Evolutionary conservation across 768 basidiomycete species (phyloP), one percentile per base, ranked within the genome.

Genomic region (Serendipita sp.): DNA sequence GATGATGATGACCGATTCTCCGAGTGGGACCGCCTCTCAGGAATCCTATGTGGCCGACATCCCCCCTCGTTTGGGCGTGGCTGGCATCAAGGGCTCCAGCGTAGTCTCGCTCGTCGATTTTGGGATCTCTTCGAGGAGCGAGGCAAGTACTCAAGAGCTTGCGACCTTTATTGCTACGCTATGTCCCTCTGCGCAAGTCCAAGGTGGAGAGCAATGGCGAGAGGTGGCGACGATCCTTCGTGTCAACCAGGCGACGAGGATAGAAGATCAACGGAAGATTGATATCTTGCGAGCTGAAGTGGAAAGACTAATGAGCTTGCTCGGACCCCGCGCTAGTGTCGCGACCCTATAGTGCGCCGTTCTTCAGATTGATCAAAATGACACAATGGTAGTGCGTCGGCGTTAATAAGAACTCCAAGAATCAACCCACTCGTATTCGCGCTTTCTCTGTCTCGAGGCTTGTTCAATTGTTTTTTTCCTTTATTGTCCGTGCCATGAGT

Each of bases 261-360:
- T 58, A n/a, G 53, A 58, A n/a, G 53, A 58, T 31, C 53, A 58
- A 24, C 4, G n/a, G 24, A 58, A 58, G 53, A 58, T 58, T 5
- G 53, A 58, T 22, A 31, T 31, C 7, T 33, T 58, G 24, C 22
- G 53, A 58, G 30, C n/a, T 3, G 53, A 58, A 28, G 53, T 58
- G 22, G 53, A 58, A 24, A 3, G 53, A 31, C 30, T 58, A 9
- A 58, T 58, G 53, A 31, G 22, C 24, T 33, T 58, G 53, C 24
- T 58, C 9, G 53, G 53, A 58, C 34, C 34, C 34, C 34, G 34
- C 34, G 34, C 34, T 38, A 38, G 34, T 38, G 13, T 38, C 34
- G 34, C 34, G 4, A 38, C 34, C 4, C 3, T 38, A 38, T 38
- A 38, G 13, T 38, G 13, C 34, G 34, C 13, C 13, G 4, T 38